phyloP scores from a whole-genome alignment of 768 basidiomycete species.

The Pleurotus giganteus region DNA sequence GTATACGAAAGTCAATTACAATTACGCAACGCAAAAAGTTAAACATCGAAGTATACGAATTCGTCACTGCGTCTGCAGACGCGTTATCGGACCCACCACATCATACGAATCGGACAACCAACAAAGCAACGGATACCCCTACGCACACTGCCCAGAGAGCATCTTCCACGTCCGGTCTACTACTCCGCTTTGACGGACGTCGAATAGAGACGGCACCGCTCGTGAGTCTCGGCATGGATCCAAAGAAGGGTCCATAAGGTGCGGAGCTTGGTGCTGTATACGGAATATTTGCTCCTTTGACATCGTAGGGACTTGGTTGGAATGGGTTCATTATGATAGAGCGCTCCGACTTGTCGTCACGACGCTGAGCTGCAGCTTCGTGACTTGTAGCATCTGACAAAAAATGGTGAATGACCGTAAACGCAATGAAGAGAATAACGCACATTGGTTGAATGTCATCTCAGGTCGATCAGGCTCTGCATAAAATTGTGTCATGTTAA shows the following conservation, averaged over 20 bases:
- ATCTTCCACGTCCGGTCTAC: background rate
- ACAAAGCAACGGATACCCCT: background rate
- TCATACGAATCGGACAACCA: slow-evolving; percentile 1
- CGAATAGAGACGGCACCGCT: background rate
- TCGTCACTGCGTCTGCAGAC: no score
- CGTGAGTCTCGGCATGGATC: background rate
- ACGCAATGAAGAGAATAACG: slow-evolving; percentile 13
- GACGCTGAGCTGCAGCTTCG: background rate
- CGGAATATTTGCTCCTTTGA: background rate
- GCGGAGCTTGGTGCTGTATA: background rate
- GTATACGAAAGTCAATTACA: no score
- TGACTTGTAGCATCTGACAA: background rate
- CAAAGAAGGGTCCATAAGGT: background rate
- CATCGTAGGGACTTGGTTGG: background rate
- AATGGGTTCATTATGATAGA: background rate
- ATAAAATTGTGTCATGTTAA: slow-evolving; percentile 53
- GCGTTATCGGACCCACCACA: background rate
- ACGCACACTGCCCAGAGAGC: slow-evolving; percentile 1
- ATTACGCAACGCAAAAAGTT: no score
- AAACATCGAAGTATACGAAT: no score
- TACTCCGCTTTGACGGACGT: background rate
- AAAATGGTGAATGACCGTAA: background rate
- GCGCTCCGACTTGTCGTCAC: background rate
- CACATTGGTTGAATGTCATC: slow-evolving; percentile 49
- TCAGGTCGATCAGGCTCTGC: slow-evolving; percentile 41